These are phyloP conservation scores for Globisporangium spiculum DNA, from an alignment of 352 stramenopile genomes.

Conservation along the genomic window DNA sequence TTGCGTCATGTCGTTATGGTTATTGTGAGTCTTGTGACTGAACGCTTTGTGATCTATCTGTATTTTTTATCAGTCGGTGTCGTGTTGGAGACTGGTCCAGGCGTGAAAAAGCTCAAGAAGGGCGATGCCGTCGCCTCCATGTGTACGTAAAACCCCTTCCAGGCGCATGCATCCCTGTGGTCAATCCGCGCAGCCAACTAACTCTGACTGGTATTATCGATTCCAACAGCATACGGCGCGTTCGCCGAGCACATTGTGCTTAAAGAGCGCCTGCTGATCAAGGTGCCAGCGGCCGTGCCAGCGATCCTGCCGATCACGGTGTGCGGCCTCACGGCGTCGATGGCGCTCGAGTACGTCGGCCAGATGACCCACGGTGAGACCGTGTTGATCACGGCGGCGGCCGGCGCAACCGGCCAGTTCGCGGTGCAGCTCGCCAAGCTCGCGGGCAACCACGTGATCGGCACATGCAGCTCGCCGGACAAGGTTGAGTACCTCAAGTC, in stretches of 20 bases:
- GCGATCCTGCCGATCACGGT: conserved; percentile 39
- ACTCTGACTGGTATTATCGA: not conserved
- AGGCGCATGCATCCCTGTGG: not conserved
- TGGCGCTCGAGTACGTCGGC: conserved; percentile 42
- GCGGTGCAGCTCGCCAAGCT: conserved; percentile 73
- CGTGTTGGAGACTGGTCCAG: conserved; percentile 27
- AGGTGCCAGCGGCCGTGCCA: conserved; percentile 21
- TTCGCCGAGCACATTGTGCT: conserved; percentile 37
- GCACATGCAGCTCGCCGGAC: conserved; percentile 64
- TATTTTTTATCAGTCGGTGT: conserved; percentile 23
- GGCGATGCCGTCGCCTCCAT: conserved; percentile 43
- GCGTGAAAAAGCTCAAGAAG: conserved; percentile 38
- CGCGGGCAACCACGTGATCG: conserved; percentile 64
- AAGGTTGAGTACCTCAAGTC: conserved; percentile 71
- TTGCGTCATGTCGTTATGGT: not conserved
- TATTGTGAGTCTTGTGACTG: not conserved
- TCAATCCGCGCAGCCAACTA: not conserved
- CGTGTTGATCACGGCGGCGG: conserved; percentile 40
- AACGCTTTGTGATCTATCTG: not conserved
- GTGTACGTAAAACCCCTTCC: conserved; percentile 19
- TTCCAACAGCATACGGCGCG: conserved; percentile 30
- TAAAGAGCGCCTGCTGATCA: conserved; percentile 28
- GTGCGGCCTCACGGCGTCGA: conserved; percentile 37
- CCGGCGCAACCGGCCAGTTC: conserved; percentile 66
- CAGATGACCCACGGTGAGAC: conserved; percentile 42